Base-by-base conservation (phyloP, 768 basidiomycete species). In the Rhizopogon vinicolor region DNA sequence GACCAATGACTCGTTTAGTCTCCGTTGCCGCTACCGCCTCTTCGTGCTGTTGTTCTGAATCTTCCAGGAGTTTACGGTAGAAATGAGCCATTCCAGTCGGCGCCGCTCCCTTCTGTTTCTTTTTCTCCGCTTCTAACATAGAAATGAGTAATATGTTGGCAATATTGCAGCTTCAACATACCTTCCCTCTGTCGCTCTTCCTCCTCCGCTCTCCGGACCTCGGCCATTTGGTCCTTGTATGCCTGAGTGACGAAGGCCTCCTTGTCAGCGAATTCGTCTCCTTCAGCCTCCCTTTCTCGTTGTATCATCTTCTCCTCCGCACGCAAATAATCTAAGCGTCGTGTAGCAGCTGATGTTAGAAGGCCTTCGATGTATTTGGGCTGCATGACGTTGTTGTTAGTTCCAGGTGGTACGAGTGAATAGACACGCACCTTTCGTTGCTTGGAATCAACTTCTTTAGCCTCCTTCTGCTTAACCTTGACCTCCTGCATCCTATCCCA, bases 221-320 rank as follows among this genome's bases (percentile, higher is more conserved):
- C 91, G 46, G 84, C 94, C 85, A 97, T 90, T 72, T 98, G 97
- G 48, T 91, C 89, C 68, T 93, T 94, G 74, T 99, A 99, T 22
- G 92, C 93, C 64, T 93, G 91, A 0, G 97, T 99, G 49, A 98
- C 96, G 64, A 98, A 99, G n/a, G 85, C 79, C 53, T 98, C 97
- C 75, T 95, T 98, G 75, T 92, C 97, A 54, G 80, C 80, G 68
- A 92, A 99, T 68, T 93, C 82, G 58, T 94, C 94, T 0, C 97
- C 97, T 72, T 99, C 97, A 18, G 80, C 74, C 72, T 95, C 92
- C 19, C 97, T 82, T 69, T 98, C 97, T 43, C 83, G 80, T 68
- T 95, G 91, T 67, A 98, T 87, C 89, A 96, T 89, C 78, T 98
- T 98, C 72, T 98, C 96, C 71, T 99, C 97, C 0, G 97, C 97